Evolutionary conservation across 2,329 filamentous ascomycete species (phyloP).

Genomic region (Pestalotiopsis sp.): DNA sequence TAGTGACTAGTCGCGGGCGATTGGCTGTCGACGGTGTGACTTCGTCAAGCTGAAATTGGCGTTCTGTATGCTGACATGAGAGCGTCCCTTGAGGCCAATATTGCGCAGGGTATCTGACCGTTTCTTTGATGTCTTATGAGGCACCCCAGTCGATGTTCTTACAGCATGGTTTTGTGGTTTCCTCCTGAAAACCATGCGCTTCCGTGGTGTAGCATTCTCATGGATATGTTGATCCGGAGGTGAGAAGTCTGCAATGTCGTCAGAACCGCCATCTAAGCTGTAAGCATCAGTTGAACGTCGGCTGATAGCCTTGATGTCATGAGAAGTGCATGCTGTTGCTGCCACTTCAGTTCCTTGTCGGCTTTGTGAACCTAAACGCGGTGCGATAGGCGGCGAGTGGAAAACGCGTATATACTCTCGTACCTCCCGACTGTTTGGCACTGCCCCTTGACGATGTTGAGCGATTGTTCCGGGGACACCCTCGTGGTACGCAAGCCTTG

Average conservation of each 20-base stretch:
- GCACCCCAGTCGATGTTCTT: slow-evolving; percentile 5
- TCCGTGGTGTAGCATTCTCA: not conserved
- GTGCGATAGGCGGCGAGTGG: slow-evolving; percentile 28
- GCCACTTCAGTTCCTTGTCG: slow-evolving; percentile 11
- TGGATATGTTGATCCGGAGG: slow-evolving; percentile 14
- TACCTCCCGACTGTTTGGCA: slow-evolving; percentile 30
- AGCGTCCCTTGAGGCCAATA: slow-evolving; percentile 50
- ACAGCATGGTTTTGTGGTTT: not conserved
- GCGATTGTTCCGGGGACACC: slow-evolving; percentile 20
- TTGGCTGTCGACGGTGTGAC: slow-evolving; percentile 62
- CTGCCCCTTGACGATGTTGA: slow-evolving; percentile 16
- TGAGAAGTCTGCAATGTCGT: slow-evolving; percentile 29
- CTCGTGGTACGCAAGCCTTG: slow-evolving; percentile 23
- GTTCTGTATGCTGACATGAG: slow-evolving; percentile 56
- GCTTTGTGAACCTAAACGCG: slow-evolving; percentile 26
- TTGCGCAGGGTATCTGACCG: slow-evolving; percentile 26
- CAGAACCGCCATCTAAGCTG: slow-evolving; percentile 33
- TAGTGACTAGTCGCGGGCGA: slow-evolving; percentile 73
- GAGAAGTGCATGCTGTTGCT: no score
- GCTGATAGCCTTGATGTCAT: not conserved
- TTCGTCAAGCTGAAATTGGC: slow-evolving; percentile 53
- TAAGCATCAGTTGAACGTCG: slow-evolving; percentile 20
- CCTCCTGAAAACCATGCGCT: not conserved
- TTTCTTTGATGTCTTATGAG: slow-evolving; percentile 15
- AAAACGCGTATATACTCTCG: slow-evolving; percentile 31